Evolutionary conservation across 2,329 filamentous ascomycete species (phyloP).

Genomic region (Stagonosporopsis vannaccii): DNA sequence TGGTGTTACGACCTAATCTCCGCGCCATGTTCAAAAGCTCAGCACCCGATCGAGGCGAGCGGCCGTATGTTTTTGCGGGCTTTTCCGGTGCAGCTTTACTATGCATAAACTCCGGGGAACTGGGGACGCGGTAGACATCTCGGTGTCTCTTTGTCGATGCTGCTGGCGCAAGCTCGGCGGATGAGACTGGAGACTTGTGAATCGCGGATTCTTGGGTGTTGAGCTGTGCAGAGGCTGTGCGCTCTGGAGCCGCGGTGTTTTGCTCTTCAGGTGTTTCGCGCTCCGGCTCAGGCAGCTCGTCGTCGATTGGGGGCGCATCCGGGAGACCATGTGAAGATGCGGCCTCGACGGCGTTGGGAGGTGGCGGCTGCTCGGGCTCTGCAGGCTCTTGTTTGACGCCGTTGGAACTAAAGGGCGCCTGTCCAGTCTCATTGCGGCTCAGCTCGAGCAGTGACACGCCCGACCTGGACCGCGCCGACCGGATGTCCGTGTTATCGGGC

Average conservation of each 20-base stretch:
- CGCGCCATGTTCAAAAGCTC: constrained; percentile 22
- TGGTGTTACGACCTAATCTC: neutral
- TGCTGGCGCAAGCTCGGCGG: constrained; percentile 4
- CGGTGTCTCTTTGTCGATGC: constrained; percentile 6
- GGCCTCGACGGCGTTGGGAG: neutral
- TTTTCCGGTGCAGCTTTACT: constrained; percentile 17
- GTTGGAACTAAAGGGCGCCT: constrained; percentile 24
- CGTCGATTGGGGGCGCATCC: neutral
- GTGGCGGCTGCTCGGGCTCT: constrained; percentile 19
- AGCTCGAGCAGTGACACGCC: constrained; percentile 29
- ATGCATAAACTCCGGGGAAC: constrained; percentile 26
- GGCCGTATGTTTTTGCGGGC: constrained; percentile 23
- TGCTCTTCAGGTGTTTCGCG: neutral
- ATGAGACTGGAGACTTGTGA: constrained; percentile 18
- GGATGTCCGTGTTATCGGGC: neutral
- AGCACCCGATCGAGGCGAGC: constrained; percentile 19
- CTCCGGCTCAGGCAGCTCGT: neutral
- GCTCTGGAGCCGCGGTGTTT: neutral
- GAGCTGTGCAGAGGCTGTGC: neutral
- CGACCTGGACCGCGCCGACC: constrained; percentile 24
- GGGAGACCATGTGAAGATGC: neutral
- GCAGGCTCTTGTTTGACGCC: constrained; percentile 39
- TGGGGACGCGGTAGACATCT: constrained; percentile 28
- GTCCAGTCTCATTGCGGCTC: constrained; percentile 26
- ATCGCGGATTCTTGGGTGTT: constrained; percentile 12